Base-by-base conservation (phyloP, 106 monocot genomes). In the Xerophyta viscosa region DNA sequence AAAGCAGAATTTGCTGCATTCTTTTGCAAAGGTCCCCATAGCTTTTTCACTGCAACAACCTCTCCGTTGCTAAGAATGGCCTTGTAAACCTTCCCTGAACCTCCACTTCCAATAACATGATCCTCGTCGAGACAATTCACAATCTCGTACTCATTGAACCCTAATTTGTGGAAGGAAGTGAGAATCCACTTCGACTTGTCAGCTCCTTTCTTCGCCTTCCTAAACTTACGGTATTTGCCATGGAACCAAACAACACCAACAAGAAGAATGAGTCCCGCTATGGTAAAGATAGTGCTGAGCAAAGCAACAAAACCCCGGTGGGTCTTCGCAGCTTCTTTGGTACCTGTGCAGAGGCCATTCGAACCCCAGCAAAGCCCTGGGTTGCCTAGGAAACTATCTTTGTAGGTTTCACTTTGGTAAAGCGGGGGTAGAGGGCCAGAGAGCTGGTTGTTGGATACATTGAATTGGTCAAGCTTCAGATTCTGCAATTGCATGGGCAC, bases 401-500 rank as follows among this genome's bases (percentile, higher is more conserved):
- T 60, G 57, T 71, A 87, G n/a, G 49, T 37, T 22, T 73, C 70
- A 3, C 24, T 67, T 15, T 39, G 47, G 43, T 65, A 77, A 25
- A 68, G 29, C 0, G 70, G 71, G 1, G 92, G 87, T 1, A 92
- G 29, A 3, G 71, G 33, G 3, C 92, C 92, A 10, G 61, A 66
- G 47, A 92, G 79, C 20, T 64, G 67, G 52, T 92, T 92, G 44
- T 79, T 59, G 45, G 92, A 92, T 14, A 92, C 31, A 57, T 92
- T 83, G 60, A 92, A 74, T 18, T 43, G 54, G 58, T 50, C 71
- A 2, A 92, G 77, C 57, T 79, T 87, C 45, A 92, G 56, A 27
- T 76, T 77, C 65, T 83, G 76, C 39, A 92, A 28, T 48, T 87
- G 41, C 8, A 14, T 30, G 27, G 92, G 92, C 21, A 92, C 71